phyloP scores from a whole-genome alignment of 768 basidiomycete species.

The Lactarius hatsudake region DNA sequence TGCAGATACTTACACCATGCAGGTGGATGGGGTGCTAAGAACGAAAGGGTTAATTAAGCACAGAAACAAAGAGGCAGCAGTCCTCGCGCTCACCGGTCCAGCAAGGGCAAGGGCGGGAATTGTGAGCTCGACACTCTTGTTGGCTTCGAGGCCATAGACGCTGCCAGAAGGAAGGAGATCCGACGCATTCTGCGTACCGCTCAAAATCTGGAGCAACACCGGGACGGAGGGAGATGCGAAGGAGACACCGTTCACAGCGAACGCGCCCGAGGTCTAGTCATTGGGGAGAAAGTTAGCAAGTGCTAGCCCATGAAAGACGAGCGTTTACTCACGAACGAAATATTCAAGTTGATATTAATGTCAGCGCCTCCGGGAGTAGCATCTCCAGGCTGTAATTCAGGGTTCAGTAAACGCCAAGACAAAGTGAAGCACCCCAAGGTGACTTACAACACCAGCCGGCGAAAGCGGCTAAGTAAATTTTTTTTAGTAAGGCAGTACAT shows the following conservation, averaged over 20 bases:
- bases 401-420: neutral
- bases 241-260: constrained; percentile 36
- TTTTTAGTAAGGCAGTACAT: neutral
- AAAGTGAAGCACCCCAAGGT: neutral
- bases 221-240: constrained; percentile 47
- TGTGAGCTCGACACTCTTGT: constrained; percentile 48
- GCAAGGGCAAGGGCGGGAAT: constrained; percentile 42
- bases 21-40: constrained; percentile 22
- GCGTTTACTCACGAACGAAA: constrained; percentile 27
- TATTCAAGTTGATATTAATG: constrained; percentile 26
- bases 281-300: neutral
- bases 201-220: constrained; percentile 57
- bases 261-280: neutral
- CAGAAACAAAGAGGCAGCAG: neutral
- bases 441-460: constrained; percentile 15
- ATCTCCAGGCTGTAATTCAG: constrained; percentile 19
- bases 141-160: constrained; percentile 46
- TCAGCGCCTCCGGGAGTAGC: constrained; percentile 26
- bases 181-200: constrained; percentile 46
- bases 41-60: neutral
- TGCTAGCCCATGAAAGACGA: neutral
- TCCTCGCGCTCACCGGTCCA: constrained; percentile 33
- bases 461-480: constrained; percentile 13
- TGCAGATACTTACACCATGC: constrained; percentile 15
- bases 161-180: constrained; percentile 50